These are phyloP conservation scores for Hymenoscyphus scutula DNA, from an alignment of 2,329 filamentous ascomycete species.

Conservation along the genomic window DNA sequence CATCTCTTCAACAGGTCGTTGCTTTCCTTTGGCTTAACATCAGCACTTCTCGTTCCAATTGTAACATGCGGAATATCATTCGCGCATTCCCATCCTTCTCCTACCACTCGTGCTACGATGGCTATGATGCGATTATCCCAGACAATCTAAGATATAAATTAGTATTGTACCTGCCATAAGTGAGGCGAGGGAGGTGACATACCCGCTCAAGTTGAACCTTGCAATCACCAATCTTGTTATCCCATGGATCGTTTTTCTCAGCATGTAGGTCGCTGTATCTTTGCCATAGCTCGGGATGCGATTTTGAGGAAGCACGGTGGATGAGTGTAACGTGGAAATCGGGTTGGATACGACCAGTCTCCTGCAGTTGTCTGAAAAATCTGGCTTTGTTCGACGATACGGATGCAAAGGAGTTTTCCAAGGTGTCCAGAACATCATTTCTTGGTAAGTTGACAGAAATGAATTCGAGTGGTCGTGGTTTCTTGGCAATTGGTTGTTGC, in stretches of 20 bases:
- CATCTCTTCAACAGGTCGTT: constrained; percentile 78
- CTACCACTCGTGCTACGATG: constrained; percentile 74
- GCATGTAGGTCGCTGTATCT: constrained; percentile 62
- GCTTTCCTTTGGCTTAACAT: constrained; percentile 90
- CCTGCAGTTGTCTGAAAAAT: constrained; percentile 74
- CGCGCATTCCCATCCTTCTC: constrained; percentile 63
- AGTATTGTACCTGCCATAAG: background rate
- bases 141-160: constrained; percentile 54
- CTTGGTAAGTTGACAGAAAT: constrained; percentile 58
- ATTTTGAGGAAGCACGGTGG: constrained; percentile 64
- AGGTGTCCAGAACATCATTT: constrained; percentile 50
- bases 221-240: constrained; percentile 60
- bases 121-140: constrained; percentile 89
- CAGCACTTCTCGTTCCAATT: constrained; percentile 71
- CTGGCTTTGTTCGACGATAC: constrained; percentile 50
- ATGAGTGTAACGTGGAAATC: constrained; percentile 93
- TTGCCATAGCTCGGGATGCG: constrained; percentile 71
- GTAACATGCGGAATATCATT: constrained; percentile 87
- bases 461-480: constrained; percentile 60
- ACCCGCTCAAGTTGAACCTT: constrained; percentile 62
- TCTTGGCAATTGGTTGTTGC: constrained; percentile 39
- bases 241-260: constrained; percentile 38
- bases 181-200: constrained; percentile 27
- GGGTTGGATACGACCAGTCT: constrained; percentile 72
- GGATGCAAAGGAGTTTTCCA: constrained; percentile 68